A percentile compares a stretch with the other conserved stretches of the same genome.
Conservation (phyloP, 2,329 filamentous ascomycete genomes). For the Talaromyces atroroseus region DNA sequence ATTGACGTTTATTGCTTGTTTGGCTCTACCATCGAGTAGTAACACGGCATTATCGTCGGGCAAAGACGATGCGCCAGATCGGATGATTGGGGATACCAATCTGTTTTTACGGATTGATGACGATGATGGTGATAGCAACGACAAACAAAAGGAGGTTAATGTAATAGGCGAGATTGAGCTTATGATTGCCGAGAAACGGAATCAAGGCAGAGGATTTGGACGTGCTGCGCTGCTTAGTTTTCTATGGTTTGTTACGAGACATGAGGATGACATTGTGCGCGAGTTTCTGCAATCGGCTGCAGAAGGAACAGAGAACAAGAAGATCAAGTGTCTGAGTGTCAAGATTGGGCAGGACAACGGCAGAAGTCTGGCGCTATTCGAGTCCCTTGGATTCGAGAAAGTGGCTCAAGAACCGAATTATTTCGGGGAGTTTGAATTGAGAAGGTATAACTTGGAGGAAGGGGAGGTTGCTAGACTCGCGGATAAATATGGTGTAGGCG, state of each 20-base stretch:
- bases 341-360: conserved; percentile 57
- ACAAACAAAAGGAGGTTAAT: not conserved
- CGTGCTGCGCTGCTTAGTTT: conserved; percentile 61
- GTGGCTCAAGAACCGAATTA: conserved; percentile 51
- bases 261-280: conserved; percentile 50
- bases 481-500: conserved; percentile 27
- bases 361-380: conserved; percentile 56
- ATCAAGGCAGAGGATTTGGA: conserved; percentile 61
- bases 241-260: conserved; percentile 59
- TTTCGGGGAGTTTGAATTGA: conserved; percentile 63
- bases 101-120: conserved; percentile 67
- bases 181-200: conserved; percentile 64
- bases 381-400: conserved; percentile 53
- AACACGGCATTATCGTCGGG: conserved; percentile 19
- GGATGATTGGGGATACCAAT: conserved; percentile 71
- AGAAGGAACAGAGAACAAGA: conserved; percentile 7
- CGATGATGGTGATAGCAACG: conserved; percentile 35
- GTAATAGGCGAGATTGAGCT: conserved; percentile 72
- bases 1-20: conserved; percentile 83
- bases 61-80: conserved; percentile 48
- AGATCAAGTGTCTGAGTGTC: conserved; percentile 48
- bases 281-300: conserved; percentile 44
- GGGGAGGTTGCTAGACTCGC: conserved; percentile 24
- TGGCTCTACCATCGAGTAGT: conserved; percentile 30
- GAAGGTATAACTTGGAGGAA: conserved; percentile 29